A percentile compares a stretch with the other conserved stretches of the same genome.
phyloP scores from a whole-genome alignment of 495 filamentous ascomycete species.

The Tricharina praecox region DNA sequence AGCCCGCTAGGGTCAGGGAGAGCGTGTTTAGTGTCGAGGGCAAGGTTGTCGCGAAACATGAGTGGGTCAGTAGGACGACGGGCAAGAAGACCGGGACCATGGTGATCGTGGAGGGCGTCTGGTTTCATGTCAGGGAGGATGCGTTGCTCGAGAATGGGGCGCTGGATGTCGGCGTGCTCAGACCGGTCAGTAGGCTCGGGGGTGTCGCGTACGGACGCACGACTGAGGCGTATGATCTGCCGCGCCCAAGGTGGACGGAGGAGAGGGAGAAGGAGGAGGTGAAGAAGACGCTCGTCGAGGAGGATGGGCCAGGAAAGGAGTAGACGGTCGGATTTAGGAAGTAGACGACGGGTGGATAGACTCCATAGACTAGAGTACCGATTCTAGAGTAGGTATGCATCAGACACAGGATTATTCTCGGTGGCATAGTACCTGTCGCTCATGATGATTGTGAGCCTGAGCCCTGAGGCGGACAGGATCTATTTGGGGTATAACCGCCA shows the following conservation, averaged over 20 bases:
- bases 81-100: conserved; percentile 59
- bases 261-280: conserved; percentile 32
- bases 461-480: too few species aligned
- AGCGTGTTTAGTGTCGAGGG: conserved; percentile 68
- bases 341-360: not conserved
- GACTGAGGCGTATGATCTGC: conserved; percentile 59
- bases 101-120: conserved; percentile 65
- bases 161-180: conserved; percentile 52
- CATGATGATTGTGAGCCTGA: too few species aligned
- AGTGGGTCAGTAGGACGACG: conserved; percentile 45
- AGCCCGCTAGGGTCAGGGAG: conserved; percentile 59
- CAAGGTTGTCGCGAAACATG: conserved; percentile 40
- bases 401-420: too few species aligned
- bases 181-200: conserved; percentile 62
- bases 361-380: not conserved
- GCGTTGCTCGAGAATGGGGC: conserved; percentile 62
- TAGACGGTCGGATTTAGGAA: not conserved
- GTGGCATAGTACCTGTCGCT: too few species aligned
- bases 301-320: conserved; percentile 3
- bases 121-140: conserved; percentile 84
- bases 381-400: too few species aligned
- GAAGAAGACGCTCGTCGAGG: conserved; percentile 24
- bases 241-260: conserved; percentile 48
- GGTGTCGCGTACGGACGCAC: conserved; percentile 67
- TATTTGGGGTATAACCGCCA: too few species aligned